phyloP scores from a whole-genome alignment of 1,284 basidiomycete genomes.

The Heterobasidion occidentale region DNA sequence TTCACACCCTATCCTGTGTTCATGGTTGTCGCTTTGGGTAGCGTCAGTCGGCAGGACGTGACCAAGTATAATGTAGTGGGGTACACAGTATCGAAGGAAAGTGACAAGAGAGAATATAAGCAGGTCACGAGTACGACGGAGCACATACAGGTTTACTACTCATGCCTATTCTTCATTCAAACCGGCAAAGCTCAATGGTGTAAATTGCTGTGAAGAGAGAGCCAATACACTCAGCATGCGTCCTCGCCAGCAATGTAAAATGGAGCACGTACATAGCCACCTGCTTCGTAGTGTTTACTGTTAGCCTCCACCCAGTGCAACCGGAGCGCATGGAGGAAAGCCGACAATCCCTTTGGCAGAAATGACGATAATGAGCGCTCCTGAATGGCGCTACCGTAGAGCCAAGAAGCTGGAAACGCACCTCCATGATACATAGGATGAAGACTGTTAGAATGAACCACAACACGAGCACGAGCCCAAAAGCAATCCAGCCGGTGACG shows the following conservation, averaged over 20 bases:
- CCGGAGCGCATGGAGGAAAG: slow-evolving; percentile 93
- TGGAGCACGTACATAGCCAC: slow-evolving; percentile 65
- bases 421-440: slow-evolving; percentile 91
- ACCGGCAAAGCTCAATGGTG: no score
- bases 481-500: slow-evolving; percentile 48
- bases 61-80: no score
- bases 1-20: no score
- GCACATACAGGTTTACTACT: no score
- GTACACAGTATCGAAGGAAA: no score
- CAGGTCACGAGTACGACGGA: no score
- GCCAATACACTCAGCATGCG: neutral
- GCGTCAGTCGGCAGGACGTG: no score
- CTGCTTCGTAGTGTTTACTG: slow-evolving; percentile 93
- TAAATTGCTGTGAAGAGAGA: no score
- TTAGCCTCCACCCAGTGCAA: slow-evolving; percentile 98
- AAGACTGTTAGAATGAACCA: slow-evolving; percentile 81
- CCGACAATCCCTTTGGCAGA: slow-evolving; percentile 19
- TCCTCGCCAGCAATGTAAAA: neutral
- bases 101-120: no score
- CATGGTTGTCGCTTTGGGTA: no score
- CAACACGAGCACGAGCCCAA: slow-evolving; percentile 61
- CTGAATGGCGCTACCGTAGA: neutral
- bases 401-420: slow-evolving; percentile 27
- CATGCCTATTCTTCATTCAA: no score
- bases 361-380: neutral